phyloP scores from a whole-genome alignment of 768 basidiomycete genomes.

The Rubroboletus satanas region DNA sequence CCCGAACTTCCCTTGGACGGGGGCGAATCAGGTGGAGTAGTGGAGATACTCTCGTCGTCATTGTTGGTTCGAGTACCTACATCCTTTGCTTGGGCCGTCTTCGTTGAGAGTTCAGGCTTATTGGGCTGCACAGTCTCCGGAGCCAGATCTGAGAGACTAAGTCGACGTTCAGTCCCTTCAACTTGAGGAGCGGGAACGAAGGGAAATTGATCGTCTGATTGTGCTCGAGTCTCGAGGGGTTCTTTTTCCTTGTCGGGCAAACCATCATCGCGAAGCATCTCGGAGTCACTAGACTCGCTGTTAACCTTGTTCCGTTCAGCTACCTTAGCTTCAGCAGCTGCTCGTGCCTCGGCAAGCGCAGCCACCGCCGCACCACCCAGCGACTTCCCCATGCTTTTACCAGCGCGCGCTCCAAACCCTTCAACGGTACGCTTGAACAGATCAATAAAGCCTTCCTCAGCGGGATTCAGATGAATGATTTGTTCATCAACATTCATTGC shows the following conservation, averaged over 20 bases:
- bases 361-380: slow-evolving; percentile 48
- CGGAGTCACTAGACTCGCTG: slow-evolving; percentile 21
- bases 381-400: slow-evolving; percentile 61
- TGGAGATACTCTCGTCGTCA: slow-evolving; percentile 41
- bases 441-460: slow-evolving; percentile 51
- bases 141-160: slow-evolving; percentile 63
- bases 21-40: slow-evolving; percentile 58
- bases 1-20: slow-evolving; percentile 27
- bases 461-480: slow-evolving; percentile 6
- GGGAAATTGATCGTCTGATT: background rate
- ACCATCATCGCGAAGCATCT: slow-evolving; percentile 25
- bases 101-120: slow-evolving; percentile 18
- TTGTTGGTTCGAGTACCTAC: background rate
- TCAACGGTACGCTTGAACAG: slow-evolving; percentile 70
- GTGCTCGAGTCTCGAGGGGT: background rate
- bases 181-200: background rate
- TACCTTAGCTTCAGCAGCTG: slow-evolving; percentile 63
- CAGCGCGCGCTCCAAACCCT: slow-evolving; percentile 54
- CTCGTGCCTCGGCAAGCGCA: slow-evolving; percentile 64
- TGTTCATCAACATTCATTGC: slow-evolving; percentile 21
- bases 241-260: slow-evolving; percentile 11
- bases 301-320: slow-evolving; percentile 59
- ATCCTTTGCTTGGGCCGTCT: slow-evolving; percentile 15
- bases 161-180: slow-evolving; percentile 31
- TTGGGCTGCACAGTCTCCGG: slow-evolving; percentile 31